Percentiles rank a stretch among this genome's conserved stretches.
These are phyloP conservation scores for Leccinum subrobustum DNA, from an alignment of 1,284 basidiomycete species.

Conservation along the genomic window DNA sequence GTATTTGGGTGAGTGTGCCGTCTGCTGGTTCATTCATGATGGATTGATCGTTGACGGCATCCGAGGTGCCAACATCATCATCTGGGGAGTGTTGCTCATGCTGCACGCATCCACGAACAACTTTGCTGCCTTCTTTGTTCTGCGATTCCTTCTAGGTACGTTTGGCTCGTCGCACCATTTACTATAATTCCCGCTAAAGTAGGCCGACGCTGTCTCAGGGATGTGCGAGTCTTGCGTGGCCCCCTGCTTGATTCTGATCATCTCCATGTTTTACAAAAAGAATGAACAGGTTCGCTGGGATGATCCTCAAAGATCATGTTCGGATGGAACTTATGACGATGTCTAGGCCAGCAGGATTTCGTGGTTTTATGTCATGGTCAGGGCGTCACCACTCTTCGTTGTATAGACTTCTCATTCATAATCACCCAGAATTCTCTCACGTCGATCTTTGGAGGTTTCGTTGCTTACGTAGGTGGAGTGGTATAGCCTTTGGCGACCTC, in stretches of 20 bases:
- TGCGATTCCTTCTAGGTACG: slow-evolving; percentile 59
- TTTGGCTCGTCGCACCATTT: not conserved
- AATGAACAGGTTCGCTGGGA: slow-evolving; percentile 51
- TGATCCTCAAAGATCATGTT: not conserved
- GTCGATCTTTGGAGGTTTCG: slow-evolving; percentile 62
- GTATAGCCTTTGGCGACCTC: not conserved
- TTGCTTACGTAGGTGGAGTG: slow-evolving; percentile 50
- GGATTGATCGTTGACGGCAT: too few relatives aligned
- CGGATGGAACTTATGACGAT: not conserved
- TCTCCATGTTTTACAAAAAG: slow-evolving; percentile 72
- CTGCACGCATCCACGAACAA: slow-evolving; percentile 54
- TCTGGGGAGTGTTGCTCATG: slow-evolving; percentile 40
- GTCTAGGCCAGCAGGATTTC: slow-evolving; percentile 55
- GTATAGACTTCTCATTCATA: not conserved
- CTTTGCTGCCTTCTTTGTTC: slow-evolving; percentile 60
- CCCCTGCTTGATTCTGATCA: slow-evolving; percentile 60
- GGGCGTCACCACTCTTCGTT: slow-evolving; percentile 3
- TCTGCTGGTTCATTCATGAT: not conserved
- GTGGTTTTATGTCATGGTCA: slow-evolving; percentile 69
- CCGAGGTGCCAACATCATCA: too few relatives aligned
- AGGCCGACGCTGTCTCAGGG: slow-evolving; percentile 35
- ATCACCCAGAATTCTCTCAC: slow-evolving; percentile 54
- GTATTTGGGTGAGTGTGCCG: slow-evolving; percentile 49
- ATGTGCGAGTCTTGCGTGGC: slow-evolving; percentile 67
- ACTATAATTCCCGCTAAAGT: not conserved